These are phyloP conservation scores for Spergularia bocconei DNA, from an alignment of 148 eudicot genomes.

Conservation along the genomic window DNA sequence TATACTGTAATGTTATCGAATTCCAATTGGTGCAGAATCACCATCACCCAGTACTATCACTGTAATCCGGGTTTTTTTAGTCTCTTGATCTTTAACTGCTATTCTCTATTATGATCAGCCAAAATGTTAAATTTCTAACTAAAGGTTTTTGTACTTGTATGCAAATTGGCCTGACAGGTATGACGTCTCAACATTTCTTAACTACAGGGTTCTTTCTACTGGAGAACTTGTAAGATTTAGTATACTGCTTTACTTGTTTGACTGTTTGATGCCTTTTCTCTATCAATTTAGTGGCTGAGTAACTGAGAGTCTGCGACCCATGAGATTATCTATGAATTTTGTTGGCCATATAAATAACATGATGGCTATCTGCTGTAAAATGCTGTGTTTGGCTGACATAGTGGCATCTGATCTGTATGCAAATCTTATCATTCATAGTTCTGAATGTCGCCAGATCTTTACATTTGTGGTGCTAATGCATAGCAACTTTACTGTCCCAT, in stretches of 20 bases:
- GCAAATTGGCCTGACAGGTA: slow-evolving; percentile 51
- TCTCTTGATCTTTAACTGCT: neutral
- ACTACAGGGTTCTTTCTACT: slow-evolving; percentile 47
- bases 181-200: slow-evolving; percentile 78
- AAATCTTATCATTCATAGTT: too few relatives aligned
- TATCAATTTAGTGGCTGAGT: neutral
- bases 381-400: too few relatives aligned
- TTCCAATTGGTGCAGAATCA: neutral
- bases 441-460: neutral
- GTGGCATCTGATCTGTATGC: too few relatives aligned
- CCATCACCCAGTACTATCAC: too few relatives aligned
- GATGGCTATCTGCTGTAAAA: too few relatives aligned
- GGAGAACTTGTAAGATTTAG: slow-evolving; percentile 77
- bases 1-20: neutral
- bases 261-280: neutral
- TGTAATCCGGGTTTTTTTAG: neutral
- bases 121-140: neutral
- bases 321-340: neutral
- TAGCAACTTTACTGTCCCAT: neutral
- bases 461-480: neutral
- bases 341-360: neutral
- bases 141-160: slow-evolving; percentile 15
- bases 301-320: neutral
- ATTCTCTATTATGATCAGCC: slow-evolving; percentile 1
- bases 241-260: slow-evolving; percentile 12